Evolutionary conservation across 306 rosid genomes (phyloP).

Genomic region (Quillaja saponaria): DNA sequence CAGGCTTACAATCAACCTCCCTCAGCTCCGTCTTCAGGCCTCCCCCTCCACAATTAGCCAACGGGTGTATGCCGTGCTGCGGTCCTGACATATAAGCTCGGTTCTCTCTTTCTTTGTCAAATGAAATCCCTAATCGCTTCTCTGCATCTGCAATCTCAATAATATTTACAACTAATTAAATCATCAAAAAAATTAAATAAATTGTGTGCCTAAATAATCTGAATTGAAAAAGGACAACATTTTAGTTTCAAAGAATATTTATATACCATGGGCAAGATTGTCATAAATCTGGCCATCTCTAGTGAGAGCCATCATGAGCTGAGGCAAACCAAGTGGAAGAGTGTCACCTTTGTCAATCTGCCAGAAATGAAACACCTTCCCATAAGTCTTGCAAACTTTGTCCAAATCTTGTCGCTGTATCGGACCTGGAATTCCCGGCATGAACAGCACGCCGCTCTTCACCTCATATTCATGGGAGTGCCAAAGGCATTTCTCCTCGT

Average conservation of each 20-base stretch:
- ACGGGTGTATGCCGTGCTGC: conserved; percentile 59
- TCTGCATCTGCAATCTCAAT: conserved; percentile 32
- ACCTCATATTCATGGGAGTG: conserved; percentile 87
- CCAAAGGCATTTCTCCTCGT: conserved; percentile 77
- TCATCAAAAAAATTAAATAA: no score
- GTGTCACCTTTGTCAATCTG: conserved; percentile 62
- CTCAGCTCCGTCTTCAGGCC: conserved; percentile 64
- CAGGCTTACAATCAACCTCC: conserved; percentile 38
- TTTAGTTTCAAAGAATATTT: no score
- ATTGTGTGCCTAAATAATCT: no score
- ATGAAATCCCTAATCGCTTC: conserved; percentile 43
- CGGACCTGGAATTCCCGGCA: conserved; percentile 52
- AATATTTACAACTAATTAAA: not conserved
- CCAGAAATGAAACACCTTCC: conserved; percentile 83
- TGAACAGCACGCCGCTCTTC: conserved; percentile 62
- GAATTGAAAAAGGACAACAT: no score
- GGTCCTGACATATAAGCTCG: conserved; percentile 65
- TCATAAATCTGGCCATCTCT: conserved; percentile 67
- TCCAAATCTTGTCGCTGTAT: conserved; percentile 60
- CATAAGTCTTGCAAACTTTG: conserved; percentile 69
- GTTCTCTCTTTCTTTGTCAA: conserved; percentile 52
- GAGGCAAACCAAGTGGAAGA: conserved; percentile 71
- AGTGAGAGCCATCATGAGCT: conserved; percentile 77
- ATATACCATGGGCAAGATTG: conserved; percentile 35
- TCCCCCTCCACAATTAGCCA: conserved; percentile 70